Percentiles rank a stretch among this genome's conserved stretches.
These are phyloP conservation scores for Plenodomus tracheiphilus DNA, from an alignment of 2,329 filamentous ascomycete species.

Conservation along the genomic window DNA sequence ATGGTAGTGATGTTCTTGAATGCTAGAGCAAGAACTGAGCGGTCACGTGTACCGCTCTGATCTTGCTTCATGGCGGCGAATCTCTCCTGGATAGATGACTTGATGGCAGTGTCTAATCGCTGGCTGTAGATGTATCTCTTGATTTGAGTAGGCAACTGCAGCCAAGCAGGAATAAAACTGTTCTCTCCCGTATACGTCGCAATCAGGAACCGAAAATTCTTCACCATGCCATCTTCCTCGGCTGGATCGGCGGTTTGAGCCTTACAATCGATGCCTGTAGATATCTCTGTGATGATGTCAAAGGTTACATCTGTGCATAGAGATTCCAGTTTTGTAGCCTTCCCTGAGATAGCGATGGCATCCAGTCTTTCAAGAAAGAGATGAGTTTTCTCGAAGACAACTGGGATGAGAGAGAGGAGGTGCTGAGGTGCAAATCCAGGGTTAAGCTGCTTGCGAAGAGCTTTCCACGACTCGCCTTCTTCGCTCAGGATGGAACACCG, in stretches of 20 bases:
- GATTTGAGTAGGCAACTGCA: constrained; percentile 24
- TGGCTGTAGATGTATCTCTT: constrained; percentile 24
- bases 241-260: constrained; percentile 26
- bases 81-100: constrained; percentile 29
- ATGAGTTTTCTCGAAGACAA: constrained; percentile 41
- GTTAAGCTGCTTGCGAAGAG: constrained; percentile 41
- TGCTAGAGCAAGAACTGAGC: constrained; percentile 41
- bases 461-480: constrained; percentile 41
- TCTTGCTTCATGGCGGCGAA: constrained; percentile 28
- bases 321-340: constrained; percentile 34
- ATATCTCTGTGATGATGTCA: constrained; percentile 42
- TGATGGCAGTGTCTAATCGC: constrained; percentile 31
- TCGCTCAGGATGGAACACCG: constrained; percentile 30
- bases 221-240: constrained; percentile 28
- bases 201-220: constrained; percentile 25
- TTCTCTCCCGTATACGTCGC: constrained; percentile 22
- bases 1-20: constrained; percentile 35
- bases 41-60: constrained; percentile 21
- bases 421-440: constrained; percentile 44
- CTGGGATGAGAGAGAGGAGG: constrained; percentile 38
- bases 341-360: constrained; percentile 23
- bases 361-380: constrained; percentile 39
- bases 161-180: constrained; percentile 23
- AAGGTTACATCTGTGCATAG: constrained; percentile 38
- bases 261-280: constrained; percentile 33